Conservation (phyloP, 2,329 filamentous ascomycete species). For the Fusarium sp. region DNA sequence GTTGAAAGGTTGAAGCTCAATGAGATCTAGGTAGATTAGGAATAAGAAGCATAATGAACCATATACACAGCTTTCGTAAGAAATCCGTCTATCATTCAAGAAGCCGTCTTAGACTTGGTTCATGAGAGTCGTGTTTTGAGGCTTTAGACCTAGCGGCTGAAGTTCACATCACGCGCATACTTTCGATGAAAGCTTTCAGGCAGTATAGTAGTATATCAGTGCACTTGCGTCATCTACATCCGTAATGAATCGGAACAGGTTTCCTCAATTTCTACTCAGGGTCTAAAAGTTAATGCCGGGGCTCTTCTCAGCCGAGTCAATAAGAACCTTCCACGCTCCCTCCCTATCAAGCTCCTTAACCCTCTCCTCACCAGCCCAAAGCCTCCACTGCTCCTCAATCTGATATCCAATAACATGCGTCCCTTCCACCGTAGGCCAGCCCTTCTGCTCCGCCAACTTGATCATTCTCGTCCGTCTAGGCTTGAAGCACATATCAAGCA, state of each 20-base stretch:
- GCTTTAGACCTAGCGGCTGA: too few species aligned
- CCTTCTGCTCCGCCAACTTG: background rate
- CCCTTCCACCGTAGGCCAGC: background rate
- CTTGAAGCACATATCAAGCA: constrained; percentile 18
- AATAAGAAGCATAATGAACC: background rate
- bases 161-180: too few species aligned
- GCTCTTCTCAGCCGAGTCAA: background rate
- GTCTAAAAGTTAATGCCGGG: background rate
- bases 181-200: too few species aligned
- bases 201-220: too few species aligned
- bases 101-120: too few species aligned
- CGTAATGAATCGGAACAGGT: background rate
- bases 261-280: background rate
- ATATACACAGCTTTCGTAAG: too few species aligned
- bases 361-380: background rate
- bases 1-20: background rate
- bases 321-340: constrained; percentile 5
- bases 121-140: too few species aligned
- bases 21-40: background rate
- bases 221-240: too few species aligned
- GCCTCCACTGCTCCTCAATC: constrained; percentile 5
- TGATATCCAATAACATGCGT: constrained; percentile 8
- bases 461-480: constrained; percentile 6
- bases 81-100: too few species aligned
- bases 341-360: background rate